Base-by-base conservation (phyloP, 257 asterid species). In the Mentha longifolia region DNA sequence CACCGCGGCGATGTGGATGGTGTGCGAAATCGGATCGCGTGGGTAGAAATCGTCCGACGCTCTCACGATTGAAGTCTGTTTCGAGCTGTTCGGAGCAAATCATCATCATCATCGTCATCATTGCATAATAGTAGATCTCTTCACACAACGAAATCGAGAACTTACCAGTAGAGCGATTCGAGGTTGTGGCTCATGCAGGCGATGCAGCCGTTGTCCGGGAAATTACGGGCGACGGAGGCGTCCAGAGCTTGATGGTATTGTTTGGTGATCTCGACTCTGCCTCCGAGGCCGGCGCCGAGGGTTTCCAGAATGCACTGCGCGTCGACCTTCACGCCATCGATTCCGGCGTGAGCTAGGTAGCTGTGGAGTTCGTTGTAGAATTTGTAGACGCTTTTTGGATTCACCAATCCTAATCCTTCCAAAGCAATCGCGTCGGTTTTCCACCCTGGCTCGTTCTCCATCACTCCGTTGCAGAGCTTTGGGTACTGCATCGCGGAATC, bases 151-250 rank as follows among this genome's bases (percentile, higher is more conserved):
- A 31, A 3, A 16, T 0, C 15, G 22, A 15, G 2, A 1, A 30
- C 57, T 51, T 84, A 91, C 97, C 97, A 89, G 84, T 88, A 92
- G 64, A 92, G 83, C 1, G 96, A 88, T 65, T 92, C 98, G 11
- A 91, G 92, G 67, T 73, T 92, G 76, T 92, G 98, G 83, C 96
- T 89, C 98, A 92, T 92, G 69, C 98, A 92, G n/a, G 98, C 94
- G 39, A 92, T 88, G 88, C 90, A 83, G 0, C 96, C 98, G 65
- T 88, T 92, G 67, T 86, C 96, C 1, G 92, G 82, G 19, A 92
- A 89, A 30, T 88, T 88, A 67, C 83, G 71, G 22, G 95, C 72
- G 52, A 89, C 80, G 7, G 98, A 92, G 9, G 98, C 96, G 77
- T 92, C 98, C 42, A 92, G 96, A 57, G 96, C 98, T 22, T 85